Base-by-base conservation (phyloP, 202 grass and related monocot species). In the Alloteropsis angusta region DNA sequence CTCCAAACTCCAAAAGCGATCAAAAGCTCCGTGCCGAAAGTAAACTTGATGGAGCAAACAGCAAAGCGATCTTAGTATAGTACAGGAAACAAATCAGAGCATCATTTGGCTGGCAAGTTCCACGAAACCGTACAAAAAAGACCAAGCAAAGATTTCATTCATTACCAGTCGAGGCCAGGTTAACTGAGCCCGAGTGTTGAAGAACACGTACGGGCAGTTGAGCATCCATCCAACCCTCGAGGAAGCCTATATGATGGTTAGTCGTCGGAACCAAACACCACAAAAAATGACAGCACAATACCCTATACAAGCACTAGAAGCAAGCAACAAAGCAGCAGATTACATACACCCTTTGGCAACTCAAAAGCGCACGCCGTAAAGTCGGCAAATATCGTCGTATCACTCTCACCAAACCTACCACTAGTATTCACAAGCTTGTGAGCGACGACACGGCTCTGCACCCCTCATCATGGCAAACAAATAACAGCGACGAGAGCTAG, bases 231-330 rank as follows among this genome's bases (percentile, higher is more conserved):
- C 6, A 67, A 1, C 26, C 62, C 76, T 26, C 69, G 9, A 66
- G 72, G 60, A 78, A 78, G 72, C 78, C 60, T 78, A 78, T 82
- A 89, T 17, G 77, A 68, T 68, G 78, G 87, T 82, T 89, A 89
- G 87, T 73, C 71, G 82, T 78, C 76, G 60, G 61, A 41, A 34
- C 49, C 72, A 77, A 82, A 73, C 19, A 7, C 35, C 28, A 19
- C 60, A 18, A 49, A 78, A 47, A 18, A 10, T 72, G 48, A 30
- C 49, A 72, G 42, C 72, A 85, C 77, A 82, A 61, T 87, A 85
- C 66, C 64, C 71, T 88, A 55, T 74, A 89, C 66, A 82, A 89
- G 43, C 73, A 78, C 78, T 60, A 73, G 69, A 85, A 12, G 71
- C 66, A 85, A 73, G 67, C 57, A 73, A 65, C 47, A 46, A 36